phyloP scores from a whole-genome alignment of 257 asterid species.

The Penstemon eatonii region DNA sequence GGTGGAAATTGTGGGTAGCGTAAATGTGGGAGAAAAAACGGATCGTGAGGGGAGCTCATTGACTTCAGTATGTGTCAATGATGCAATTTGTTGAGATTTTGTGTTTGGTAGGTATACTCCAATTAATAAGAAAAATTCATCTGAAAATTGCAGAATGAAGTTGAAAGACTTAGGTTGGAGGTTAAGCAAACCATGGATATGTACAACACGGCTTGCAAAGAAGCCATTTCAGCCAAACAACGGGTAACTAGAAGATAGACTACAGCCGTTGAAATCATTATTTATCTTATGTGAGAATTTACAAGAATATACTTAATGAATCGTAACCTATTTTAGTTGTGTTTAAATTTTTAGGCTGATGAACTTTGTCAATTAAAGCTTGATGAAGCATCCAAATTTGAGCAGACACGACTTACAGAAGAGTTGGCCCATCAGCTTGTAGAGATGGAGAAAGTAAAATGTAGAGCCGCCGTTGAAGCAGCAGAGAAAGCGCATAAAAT shows the following conservation, averaged over 20 bases:
- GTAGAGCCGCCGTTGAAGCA: conserved; percentile 81
- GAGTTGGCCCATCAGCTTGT: conserved; percentile 83
- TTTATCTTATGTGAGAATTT: neutral
- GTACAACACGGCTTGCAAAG: conserved; percentile 75
- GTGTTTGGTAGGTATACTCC: neutral
- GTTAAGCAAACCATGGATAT: conserved; percentile 67
- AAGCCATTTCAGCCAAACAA: conserved; percentile 62
- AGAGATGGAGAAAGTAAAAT: conserved; percentile 70
- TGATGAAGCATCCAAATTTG: conserved; percentile 51
- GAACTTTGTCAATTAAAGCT: conserved; percentile 47
- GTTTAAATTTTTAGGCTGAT: conserved; percentile 39
- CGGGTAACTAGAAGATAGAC: conserved; percentile 38
- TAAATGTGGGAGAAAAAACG: conserved; percentile 18
- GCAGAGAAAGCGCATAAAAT: conserved; percentile 87
- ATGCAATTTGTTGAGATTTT: neutral
- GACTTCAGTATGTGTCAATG: conserved; percentile 40
- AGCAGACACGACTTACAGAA: conserved; percentile 68
- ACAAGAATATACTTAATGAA: too few species aligned
- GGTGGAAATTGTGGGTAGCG: conserved; percentile 25
- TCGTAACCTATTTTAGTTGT: neutral
- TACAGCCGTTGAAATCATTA: too few species aligned
- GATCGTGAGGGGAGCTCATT: conserved; percentile 21
- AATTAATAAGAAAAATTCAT: neutral
- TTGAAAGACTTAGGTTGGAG: conserved; percentile 56
- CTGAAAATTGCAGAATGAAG: conserved; percentile 34